Conservation (phyloP, 2,329 filamentous ascomycete genomes). For the Beauveria australis region DNA sequence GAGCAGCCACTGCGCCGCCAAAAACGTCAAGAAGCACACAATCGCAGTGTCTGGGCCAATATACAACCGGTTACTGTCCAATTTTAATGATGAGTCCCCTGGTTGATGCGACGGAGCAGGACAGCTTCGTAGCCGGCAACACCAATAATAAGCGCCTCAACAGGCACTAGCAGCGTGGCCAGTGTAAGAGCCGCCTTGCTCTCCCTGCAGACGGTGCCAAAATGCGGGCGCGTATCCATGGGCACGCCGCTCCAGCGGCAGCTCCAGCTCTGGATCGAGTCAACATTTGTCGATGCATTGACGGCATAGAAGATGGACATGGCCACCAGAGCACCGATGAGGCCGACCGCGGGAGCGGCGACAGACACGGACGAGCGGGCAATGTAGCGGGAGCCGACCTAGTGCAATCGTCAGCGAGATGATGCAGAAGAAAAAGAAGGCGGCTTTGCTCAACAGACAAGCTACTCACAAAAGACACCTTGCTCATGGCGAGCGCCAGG, state of each 20-base stretch:
- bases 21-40: not conserved
- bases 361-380: constrained; percentile 17
- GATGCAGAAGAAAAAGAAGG: no score
- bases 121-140: constrained; percentile 37
- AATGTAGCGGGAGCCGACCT: constrained; percentile 15
- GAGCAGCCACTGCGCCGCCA: not conserved
- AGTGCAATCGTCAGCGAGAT: not conserved
- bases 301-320: constrained; percentile 50
- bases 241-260: constrained; percentile 50
- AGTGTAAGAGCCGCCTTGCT: constrained; percentile 47
- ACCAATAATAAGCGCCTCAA: constrained; percentile 42
- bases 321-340: constrained; percentile 38
- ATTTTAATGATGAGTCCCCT: not conserved
- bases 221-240: constrained; percentile 46
- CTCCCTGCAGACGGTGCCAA: constrained; percentile 48
- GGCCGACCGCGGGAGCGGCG: constrained; percentile 20
- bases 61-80: not conserved
- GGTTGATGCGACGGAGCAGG: constrained; percentile 27
- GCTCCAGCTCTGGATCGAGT: constrained; percentile 54
- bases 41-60: not conserved
- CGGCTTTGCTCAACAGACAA: not conserved
- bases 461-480: constrained; percentile 40
- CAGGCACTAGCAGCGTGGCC: constrained; percentile 46
- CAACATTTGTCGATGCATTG: constrained; percentile 41
- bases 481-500: constrained; percentile 40